Evolutionary conservation across 192 early-diverging fungal genomes (phyloP), one percentile per base, ranked within the genome.

Genomic region (Fimicolochytrium jonesii): DNA sequence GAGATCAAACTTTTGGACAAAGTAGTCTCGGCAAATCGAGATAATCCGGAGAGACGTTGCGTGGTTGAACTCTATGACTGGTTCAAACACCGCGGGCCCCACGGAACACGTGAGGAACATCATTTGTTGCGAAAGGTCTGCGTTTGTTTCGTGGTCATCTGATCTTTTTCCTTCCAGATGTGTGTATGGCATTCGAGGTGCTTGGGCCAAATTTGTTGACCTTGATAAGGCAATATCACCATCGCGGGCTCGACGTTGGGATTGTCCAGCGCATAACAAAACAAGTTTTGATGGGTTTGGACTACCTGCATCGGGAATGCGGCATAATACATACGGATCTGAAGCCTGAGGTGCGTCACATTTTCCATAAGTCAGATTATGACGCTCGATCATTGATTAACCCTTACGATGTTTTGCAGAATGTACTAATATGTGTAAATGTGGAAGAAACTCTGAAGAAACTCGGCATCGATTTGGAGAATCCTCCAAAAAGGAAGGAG

Each of bases 111-210:
- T 81, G 53, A 33, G 69, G 59, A 11, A 26, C 22, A 10, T 66
- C 20, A 18, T 25, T 5, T 10, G 28, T n/a, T 39, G 9, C 17
- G 10, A 9, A 39, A 39, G 37, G 10, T 39, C 10, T 17, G 9
- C 37, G 37, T 39, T 51, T 23, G 46, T 48, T 7, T 48, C 46
- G 46, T 10, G 11, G 7, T 0, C n/a, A 4, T 36, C 32, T 41
- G 18, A 56, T 28, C 9, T 39, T 17, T 34, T 42, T 17, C 23
- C 11, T 62, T 26, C 44, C 45, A 80, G 78, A 98, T 59, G 88
- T 99, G 15, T 91, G 90, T 67, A 99, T 99, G 94, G 90, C 91
- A 4, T 97, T 99, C 75, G 96, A 99, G 68, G 92, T 96, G 0
- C 73, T 99, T 30, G 96, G 96, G 34, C 94, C 94, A 56, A 99